phyloP scores from a whole-genome alignment of 2,329 filamentous ascomycete species.

The Aspergillus cejpii region DNA sequence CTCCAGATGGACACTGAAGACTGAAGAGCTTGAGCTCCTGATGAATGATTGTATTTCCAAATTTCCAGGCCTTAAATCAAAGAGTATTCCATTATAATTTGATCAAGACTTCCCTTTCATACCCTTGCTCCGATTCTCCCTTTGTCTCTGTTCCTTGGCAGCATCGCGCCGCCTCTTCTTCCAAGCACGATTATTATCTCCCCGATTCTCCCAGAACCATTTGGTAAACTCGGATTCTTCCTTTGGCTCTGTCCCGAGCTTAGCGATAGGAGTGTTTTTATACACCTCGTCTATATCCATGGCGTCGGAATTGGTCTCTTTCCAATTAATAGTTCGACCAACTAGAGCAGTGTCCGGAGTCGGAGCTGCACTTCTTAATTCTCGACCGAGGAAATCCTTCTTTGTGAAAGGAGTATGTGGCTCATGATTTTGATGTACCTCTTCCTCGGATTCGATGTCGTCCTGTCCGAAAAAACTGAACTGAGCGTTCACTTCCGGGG shows the following conservation, averaged over 20 bases:
- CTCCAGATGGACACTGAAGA: no score
- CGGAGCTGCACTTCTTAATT: conserved; percentile 77
- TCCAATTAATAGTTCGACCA: conserved; percentile 35
- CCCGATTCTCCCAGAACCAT: conserved; percentile 54
- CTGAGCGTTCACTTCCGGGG: conserved; percentile 45
- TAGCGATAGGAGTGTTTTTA: conserved; percentile 23
- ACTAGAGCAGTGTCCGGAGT: conserved; percentile 89
- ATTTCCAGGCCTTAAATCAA: not conserved
- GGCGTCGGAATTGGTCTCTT: conserved; percentile 15
- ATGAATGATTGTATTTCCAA: not conserved
- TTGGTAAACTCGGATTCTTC: conserved; percentile 54
- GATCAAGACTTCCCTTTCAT: conserved; percentile 32
- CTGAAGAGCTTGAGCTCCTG: no score
- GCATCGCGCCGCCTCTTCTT: conserved; percentile 53
- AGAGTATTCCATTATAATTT: not conserved
- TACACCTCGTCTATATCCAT: conserved; percentile 22
- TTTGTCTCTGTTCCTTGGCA: conserved; percentile 54
- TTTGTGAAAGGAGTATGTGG: conserved; percentile 81
- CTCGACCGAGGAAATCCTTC: conserved; percentile 62
- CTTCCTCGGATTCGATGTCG: conserved; percentile 46
- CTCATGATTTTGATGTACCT: conserved; percentile 35
- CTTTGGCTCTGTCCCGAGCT: conserved; percentile 12
- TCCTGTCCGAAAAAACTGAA: conserved; percentile 75
- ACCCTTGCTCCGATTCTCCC: conserved; percentile 52
- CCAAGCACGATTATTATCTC: conserved; percentile 47